Evolutionary conservation across 305 asterid genomes (phyloP).

Genomic region (Ajuga reptans): DNA sequence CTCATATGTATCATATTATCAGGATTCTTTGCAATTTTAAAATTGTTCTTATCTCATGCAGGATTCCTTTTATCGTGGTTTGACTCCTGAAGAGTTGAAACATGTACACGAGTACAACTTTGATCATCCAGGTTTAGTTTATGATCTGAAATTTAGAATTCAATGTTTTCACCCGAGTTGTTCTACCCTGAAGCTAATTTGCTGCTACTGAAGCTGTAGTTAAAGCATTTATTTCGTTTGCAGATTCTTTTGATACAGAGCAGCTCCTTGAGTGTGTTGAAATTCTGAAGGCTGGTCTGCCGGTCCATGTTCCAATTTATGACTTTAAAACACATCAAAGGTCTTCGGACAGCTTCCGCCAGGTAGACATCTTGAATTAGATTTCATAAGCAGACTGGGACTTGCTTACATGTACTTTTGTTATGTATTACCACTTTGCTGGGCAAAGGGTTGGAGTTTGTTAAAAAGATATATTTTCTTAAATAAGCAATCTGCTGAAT

Average conservation of each 20-base stretch:
- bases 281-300: slow-evolving; percentile 53
- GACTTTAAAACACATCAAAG: slow-evolving; percentile 94
- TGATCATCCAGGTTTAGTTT: slow-evolving; percentile 85
- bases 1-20: neutral
- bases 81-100: slow-evolving; percentile 67
- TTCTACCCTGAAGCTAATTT: slow-evolving; percentile 4
- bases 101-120: slow-evolving; percentile 84
- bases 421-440: neutral
- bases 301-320: slow-evolving; percentile 87
- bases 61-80: slow-evolving; percentile 96
- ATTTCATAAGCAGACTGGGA: neutral
- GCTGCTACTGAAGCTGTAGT: neutral
- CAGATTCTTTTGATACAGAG: slow-evolving; percentile 98
- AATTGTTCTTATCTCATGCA: slow-evolving; percentile 24
- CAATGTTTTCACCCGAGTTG: neutral
- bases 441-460: neutral
- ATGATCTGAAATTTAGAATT: slow-evolving; percentile 6
- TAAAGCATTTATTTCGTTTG: slow-evolving; percentile 18
- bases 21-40: neutral
- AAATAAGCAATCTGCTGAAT: neutral
- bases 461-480: neutral
- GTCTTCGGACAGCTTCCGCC: slow-evolving; percentile 73
- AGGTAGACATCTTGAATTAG: slow-evolving; percentile 38
- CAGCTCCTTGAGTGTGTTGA: slow-evolving; percentile 86
- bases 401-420: neutral